phyloP scores from a whole-genome alignment of 1,284 basidiomycete species.

The Stygiomarasmius scandens region DNA sequence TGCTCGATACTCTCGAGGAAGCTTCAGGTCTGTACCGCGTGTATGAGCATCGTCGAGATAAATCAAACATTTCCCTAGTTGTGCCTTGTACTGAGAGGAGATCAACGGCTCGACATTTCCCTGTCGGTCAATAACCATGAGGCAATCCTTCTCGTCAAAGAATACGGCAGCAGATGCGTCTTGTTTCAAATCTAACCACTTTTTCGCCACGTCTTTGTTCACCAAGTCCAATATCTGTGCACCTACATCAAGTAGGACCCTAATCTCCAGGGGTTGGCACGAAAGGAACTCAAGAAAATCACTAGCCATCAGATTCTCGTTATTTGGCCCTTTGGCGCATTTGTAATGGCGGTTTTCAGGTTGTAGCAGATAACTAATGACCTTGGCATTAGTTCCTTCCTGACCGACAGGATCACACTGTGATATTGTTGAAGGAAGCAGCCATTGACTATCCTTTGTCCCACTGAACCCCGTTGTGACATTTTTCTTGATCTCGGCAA shows the following conservation, averaged over 20 bases:
- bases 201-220: slow-evolving; percentile 15
- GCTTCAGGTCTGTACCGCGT: slow-evolving; percentile 56
- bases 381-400: slow-evolving; percentile 50
- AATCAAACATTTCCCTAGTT: slow-evolving; percentile 47
- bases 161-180: slow-evolving; percentile 46
- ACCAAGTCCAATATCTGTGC: slow-evolving; percentile 11
- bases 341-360: slow-evolving; percentile 44
- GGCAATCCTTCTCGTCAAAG: slow-evolving; percentile 47
- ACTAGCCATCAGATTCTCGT: not conserved
- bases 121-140: slow-evolving; percentile 44
- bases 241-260: slow-evolving; percentile 27
- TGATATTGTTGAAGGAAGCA: slow-evolving; percentile 48
- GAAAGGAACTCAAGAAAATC: slow-evolving; percentile 39
- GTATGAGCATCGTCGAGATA: slow-evolving; percentile 65
- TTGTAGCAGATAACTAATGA: slow-evolving; percentile 45
- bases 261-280: slow-evolving; percentile 29
- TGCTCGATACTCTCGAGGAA: slow-evolving; percentile 46
- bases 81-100: slow-evolving; percentile 45
- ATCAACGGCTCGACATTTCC: slow-evolving; percentile 39
- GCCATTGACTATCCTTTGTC: slow-evolving; percentile 54
- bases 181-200: slow-evolving; percentile 37
- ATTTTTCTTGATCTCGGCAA: slow-evolving; percentile 40
- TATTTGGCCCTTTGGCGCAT: slow-evolving; percentile 18
- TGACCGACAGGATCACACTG: slow-evolving; percentile 47
- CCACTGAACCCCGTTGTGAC: slow-evolving; percentile 58